Percentiles rank a stretch among this genome's conserved stretches.
These are phyloP conservation scores for Eucalyptus decipiens DNA, from an alignment of 345 rosid species.

Conservation along the genomic window DNA sequence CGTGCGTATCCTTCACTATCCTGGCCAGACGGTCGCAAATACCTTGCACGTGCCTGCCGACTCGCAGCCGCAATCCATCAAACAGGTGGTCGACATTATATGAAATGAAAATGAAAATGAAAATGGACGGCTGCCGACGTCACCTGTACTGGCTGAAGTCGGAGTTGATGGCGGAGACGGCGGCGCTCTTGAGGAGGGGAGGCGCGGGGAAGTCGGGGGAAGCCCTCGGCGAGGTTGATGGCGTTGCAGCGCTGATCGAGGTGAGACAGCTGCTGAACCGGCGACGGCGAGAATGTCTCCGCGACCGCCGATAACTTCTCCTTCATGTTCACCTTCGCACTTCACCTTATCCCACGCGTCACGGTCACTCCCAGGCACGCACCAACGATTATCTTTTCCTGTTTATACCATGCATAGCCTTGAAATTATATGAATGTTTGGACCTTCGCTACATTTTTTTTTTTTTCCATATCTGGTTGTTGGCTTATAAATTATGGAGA, in stretches of 20 bases:
- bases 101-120: neutral
- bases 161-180: conserved; percentile 41
- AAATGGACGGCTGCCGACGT: neutral
- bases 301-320: conserved; percentile 28
- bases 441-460: neutral
- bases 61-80: neutral
- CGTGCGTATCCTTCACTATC: conserved; percentile 18
- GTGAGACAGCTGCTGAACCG: conserved; percentile 38
- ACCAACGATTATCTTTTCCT: neutral
- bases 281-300: conserved; percentile 26
- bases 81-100: neutral
- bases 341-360: neutral
- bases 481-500: neutral
- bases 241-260: conserved; percentile 39
- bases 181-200: conserved; percentile 24
- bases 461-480: neutral
- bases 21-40: conserved; percentile 33
- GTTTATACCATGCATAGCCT: neutral
- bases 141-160: conserved; percentile 59
- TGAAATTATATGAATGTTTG: neutral
- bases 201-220: conserved; percentile 64
- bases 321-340: conserved; percentile 3
- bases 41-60: conserved; percentile 49
- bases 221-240: conserved; percentile 58
- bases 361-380: neutral